Evolutionary conservation across 2,329 filamentous ascomycete species (phyloP).

Genomic region (Aspergillus unguis): DNA sequence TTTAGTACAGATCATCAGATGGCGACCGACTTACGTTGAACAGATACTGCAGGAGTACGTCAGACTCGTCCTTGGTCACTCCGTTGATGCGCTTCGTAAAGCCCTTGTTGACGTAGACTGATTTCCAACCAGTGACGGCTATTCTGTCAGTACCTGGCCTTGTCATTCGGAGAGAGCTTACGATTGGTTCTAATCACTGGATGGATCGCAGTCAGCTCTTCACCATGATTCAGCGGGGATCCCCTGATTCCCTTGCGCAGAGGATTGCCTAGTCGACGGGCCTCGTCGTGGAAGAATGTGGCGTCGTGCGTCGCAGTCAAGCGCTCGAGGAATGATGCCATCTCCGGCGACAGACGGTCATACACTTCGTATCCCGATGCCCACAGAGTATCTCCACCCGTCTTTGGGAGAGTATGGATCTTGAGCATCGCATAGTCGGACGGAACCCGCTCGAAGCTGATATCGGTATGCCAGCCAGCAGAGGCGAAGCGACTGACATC

Average conservation of each 20-base stretch:
- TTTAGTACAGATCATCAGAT: neutral
- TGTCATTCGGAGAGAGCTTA: neutral
- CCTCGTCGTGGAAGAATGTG: constrained; percentile 51
- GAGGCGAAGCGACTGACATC: constrained; percentile 39
- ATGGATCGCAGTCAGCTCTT: constrained; percentile 51
- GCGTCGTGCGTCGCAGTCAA: constrained; percentile 57
- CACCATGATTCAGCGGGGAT: constrained; percentile 54
- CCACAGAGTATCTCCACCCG: constrained; percentile 63
- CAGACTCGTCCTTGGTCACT: constrained; percentile 44
- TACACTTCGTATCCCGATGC: constrained; percentile 65
- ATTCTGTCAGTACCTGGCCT: neutral
- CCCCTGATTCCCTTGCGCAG: constrained; percentile 50
- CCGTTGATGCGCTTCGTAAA: constrained; percentile 45
- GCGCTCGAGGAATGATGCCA: constrained; percentile 56
- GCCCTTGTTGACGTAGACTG: constrained; percentile 47
- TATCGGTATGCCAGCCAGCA: constrained; percentile 58
- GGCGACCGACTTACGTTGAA: constrained; percentile 24
- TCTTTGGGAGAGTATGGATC: constrained; percentile 54
- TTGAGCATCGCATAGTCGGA: constrained; percentile 62
- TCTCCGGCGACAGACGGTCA: constrained; percentile 57
- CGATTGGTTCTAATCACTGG: constrained; percentile 59
- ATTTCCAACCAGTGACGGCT: constrained; percentile 61
- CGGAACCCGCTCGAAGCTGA: constrained; percentile 62
- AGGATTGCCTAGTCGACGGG: constrained; percentile 19
- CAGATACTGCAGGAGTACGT: constrained; percentile 44